Evolutionary conservation across 495 filamentous ascomycete species (phyloP), one percentile per base, ranked within the genome.

Genomic region (Trichocladium uniseriatum): DNA sequence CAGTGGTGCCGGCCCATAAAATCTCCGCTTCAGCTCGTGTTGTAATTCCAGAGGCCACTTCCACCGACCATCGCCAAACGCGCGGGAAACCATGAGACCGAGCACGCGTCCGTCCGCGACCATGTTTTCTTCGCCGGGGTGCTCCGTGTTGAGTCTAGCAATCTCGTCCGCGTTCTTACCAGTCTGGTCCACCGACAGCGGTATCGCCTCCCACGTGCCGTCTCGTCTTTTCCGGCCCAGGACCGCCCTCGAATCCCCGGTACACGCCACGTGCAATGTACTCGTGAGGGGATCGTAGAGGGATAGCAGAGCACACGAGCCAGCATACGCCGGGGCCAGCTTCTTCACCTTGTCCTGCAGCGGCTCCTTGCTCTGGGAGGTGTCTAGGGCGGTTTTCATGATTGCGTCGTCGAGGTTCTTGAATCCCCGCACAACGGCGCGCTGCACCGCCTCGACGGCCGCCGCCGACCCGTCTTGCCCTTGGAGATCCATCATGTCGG

Each of bases 1-100:
- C 28, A 43, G 28, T 4, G 10, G 28, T 3, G 28, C 0, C 2
- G 15, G 41, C 7, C n/a, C 16, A n/a, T 34, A n/a, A 56, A 77
- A 83, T n/a, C 66, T 53, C 3, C 58, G 22, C 14, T 70, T 51
- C 27, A 75, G 58, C 3, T 66, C 56, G 24, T 63, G 38, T 43
- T 77, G 70, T 14, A 79, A 55, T 5, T 70, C 61, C 8, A 70
- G 16, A 4, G 76, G 56, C 78, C 78, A 83, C 24, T 85, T 85
- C 79, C 76, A 84, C 38, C 69, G 68, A 27, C 68, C 61, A 60
- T 86, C 80, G 28, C 83, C 82, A 56, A 86, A 84, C 0, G 77
- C 78, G 2, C 82, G 73, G 7, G 79, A 75, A 0, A 79, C 70
- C 31, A 63, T 66, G 0, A 82, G 51, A 1, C 81, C 81, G 36